Conservation (phyloP, 2,329 filamentous ascomycete genomes). For the Alternaria conjuncta region DNA sequence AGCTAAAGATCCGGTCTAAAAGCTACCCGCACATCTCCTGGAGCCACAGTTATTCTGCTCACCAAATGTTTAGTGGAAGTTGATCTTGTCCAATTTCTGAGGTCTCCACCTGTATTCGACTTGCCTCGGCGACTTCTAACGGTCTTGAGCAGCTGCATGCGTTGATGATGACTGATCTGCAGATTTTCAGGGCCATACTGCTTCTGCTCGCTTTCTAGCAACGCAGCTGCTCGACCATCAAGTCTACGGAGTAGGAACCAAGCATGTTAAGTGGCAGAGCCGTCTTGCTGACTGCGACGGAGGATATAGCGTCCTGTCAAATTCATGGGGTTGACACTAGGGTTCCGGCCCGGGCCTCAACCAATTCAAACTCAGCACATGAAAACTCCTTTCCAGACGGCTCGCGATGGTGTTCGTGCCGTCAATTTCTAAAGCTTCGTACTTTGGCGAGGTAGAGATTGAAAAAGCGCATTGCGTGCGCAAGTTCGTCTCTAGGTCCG, state of each 20-base stretch:
- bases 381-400: background rate
- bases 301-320: background rate
- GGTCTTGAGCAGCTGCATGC: background rate
- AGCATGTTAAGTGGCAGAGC: background rate
- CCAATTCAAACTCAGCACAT: background rate
- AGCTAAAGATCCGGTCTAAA: background rate
- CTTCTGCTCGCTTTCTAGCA: background rate
- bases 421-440: background rate
- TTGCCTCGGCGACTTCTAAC: background rate
- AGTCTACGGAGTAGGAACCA: background rate
- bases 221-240: background rate
- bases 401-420: background rate
- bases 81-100: background rate
- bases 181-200: background rate
- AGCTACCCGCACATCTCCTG: background rate
- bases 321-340: background rate
- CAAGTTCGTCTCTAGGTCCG: background rate
- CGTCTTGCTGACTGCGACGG: background rate
- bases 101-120: background rate
- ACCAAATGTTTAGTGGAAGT: background rate
- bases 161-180: background rate
- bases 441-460: background rate
- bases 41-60: background rate
- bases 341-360: slow-evolving; percentile 1
- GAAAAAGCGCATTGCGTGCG: background rate